Base-by-base conservation (phyloP, 768 basidiomycete genomes). In the Mycena galericulata region DNA sequence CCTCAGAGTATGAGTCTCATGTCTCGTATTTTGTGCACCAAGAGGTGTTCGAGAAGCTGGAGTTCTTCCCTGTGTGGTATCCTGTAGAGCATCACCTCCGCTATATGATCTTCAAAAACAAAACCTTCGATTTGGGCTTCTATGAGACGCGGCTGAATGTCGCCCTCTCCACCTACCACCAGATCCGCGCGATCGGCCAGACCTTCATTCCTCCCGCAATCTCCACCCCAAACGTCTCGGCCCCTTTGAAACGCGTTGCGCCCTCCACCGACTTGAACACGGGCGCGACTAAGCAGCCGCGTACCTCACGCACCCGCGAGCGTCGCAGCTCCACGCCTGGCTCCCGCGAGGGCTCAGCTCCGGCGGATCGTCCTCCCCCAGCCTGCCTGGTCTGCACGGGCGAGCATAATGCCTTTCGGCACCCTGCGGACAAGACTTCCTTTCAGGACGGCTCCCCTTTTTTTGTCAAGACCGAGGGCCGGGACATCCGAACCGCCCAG, bases 331-430 rank as follows among this genome's bases (percentile, higher is more conserved):
- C 34, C 6, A 36, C 14, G 34, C 34, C 34, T 36, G 34, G 8
- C 34, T 36, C 34, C 34, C 34, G 34, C 34, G 34, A 36, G 34
- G 34, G 34, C 14, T 36, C 34, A 32, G 15, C 46, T 30, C 43
- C 15, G 14, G 49, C 18, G 34, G 32, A 46, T 14, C 45, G 47
- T 45, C 30, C 59, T 10, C 69, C 67, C 10, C 34, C 34, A 36
- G 11, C 60, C 2, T 75, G 72, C 49, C 15, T 75, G 11, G n/a
- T 68, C 2, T 73, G 72, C 36, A 54, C 45, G 1, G 64, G 55
- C 3, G 27, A 58, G 0, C 72, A 75, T 58, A 40, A 1, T 0
- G 58, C 53, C 15, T 29, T 12, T 0, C 5, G 58, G 0, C 73
- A 75, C 24, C 63, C 67, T 0, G 2, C 50, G 1, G 15, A 30